A percentile compares a stretch with the other conserved stretches of the same genome.
These are phyloP conservation scores for Lasiodiplodia sp. DNA, from an alignment of 2,329 filamentous ascomycete species.

Conservation along the genomic window DNA sequence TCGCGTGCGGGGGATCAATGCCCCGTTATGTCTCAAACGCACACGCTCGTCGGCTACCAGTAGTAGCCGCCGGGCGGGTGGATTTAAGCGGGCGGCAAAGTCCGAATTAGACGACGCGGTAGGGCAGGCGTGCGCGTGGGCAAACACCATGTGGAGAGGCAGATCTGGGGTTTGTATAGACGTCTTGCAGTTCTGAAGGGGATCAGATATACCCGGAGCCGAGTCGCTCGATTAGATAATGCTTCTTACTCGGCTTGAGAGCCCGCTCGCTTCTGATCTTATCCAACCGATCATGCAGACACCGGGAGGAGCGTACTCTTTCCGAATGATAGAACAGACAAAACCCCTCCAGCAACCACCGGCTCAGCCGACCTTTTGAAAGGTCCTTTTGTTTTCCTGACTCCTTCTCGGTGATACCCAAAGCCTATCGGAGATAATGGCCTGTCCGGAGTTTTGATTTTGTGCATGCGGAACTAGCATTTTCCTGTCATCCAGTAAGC, in stretches of 20 bases:
- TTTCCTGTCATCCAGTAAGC: not conserved
- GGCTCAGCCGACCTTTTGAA: not conserved
- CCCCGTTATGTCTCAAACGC: not conserved
- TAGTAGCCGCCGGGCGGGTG: not conserved
- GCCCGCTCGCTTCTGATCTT: not conserved
- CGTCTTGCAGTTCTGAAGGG: not conserved
- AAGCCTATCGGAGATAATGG: not conserved
- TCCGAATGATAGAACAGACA: conserved; percentile 3
- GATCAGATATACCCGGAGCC: not conserved
- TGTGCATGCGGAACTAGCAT: not conserved
- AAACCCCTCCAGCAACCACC: not conserved
- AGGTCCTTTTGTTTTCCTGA: not conserved
- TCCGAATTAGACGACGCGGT: conserved; percentile 8
- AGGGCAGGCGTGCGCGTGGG: too few species aligned
- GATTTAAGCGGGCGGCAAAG: conserved; percentile 1
- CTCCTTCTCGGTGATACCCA: conserved; percentile 2
- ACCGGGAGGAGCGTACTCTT: conserved; percentile 13
- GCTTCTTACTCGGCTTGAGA: not conserved
- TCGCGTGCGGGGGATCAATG: not conserved
- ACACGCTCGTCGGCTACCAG: conserved; percentile 3
- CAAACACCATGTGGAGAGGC: not conserved
- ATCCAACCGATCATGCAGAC: conserved; percentile 26
- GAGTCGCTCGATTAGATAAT: not conserved
- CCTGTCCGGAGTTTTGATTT: not conserved
- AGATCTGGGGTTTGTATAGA: not conserved